Evolutionary conservation across 2,329 filamentous ascomycete genomes (phyloP).

Genomic region (Dactylonectria macrodidyma): DNA sequence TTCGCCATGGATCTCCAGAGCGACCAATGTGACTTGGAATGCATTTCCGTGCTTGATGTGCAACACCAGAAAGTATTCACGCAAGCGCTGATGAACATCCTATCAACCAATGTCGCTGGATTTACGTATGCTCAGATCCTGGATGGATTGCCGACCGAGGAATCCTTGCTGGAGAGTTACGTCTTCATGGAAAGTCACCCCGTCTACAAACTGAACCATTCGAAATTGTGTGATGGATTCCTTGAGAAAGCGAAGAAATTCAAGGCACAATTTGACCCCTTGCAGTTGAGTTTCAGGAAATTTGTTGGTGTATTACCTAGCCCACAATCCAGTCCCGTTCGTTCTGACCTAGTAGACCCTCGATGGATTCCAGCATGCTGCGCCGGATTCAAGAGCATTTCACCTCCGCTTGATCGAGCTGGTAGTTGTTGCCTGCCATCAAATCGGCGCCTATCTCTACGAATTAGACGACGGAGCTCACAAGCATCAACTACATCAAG

Average conservation of each 20-base stretch:
- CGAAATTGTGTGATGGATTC: background rate
- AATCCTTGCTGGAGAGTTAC: background rate
- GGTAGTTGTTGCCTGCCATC: constrained; percentile 6
- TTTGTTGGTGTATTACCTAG: background rate
- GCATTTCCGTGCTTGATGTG: background rate
- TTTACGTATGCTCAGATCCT: constrained; percentile 12
- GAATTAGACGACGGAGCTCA: background rate
- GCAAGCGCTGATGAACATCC: background rate
- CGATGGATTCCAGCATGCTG: background rate
- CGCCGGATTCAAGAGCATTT: background rate
- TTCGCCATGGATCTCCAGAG: no score
- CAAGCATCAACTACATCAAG: constrained; percentile 2
- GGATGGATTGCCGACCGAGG: constrained; percentile 9
- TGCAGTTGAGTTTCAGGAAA: background rate
- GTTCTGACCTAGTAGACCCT: background rate
- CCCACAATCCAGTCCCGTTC: background rate
- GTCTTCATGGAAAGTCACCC: background rate
- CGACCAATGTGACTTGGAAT: no score
- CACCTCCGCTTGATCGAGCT: constrained; percentile 7
- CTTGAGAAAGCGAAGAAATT: constrained; percentile 17
- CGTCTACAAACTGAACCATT: background rate
- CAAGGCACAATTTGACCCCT: constrained; percentile 2
- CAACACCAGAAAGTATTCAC: background rate
- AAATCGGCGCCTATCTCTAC: constrained; percentile 13
- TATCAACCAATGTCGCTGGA: constrained; percentile 2